These are phyloP conservation scores for Polytolypa hystricis DNA, from an alignment of 2,329 filamentous ascomycete species.

Conservation along the genomic window DNA sequence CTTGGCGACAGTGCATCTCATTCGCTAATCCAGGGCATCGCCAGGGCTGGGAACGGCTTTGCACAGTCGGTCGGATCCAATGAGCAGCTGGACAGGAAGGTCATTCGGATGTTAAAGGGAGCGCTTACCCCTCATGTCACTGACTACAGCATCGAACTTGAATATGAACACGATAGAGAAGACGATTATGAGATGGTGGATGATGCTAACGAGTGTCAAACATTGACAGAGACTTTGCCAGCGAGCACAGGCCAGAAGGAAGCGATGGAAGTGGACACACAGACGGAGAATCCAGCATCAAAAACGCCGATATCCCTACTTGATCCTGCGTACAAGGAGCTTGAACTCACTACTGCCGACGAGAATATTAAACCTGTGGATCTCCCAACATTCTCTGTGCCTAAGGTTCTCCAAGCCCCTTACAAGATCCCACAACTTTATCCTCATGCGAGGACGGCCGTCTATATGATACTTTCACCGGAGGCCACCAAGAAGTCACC, in stretches of 20 bases:
- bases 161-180: constrained; percentile 36
- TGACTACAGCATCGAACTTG: constrained; percentile 53
- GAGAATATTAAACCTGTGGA: constrained; percentile 13
- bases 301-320: constrained; percentile 48
- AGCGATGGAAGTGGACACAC: constrained; percentile 11
- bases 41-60: constrained; percentile 48
- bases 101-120: constrained; percentile 64
- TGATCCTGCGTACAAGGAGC: constrained; percentile 38
- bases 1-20: constrained; percentile 46
- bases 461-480: constrained; percentile 55
- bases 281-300: constrained; percentile 16
- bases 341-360: constrained; percentile 23
- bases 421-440: constrained; percentile 53
- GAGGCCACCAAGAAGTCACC: constrained; percentile 36
- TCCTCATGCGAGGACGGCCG: constrained; percentile 52
- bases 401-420: constrained; percentile 54
- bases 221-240: constrained; percentile 9
- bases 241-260: constrained; percentile 1
- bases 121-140: constrained; percentile 55
- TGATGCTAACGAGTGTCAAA: constrained; percentile 33
- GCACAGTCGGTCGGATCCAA: constrained; percentile 49
- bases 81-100: constrained; percentile 57
- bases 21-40: constrained; percentile 48
- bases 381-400: constrained; percentile 42
- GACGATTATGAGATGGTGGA: constrained; percentile 53